phyloP scores from a whole-genome alignment of 257 asterid genomes.

The Primulina huaijiensis region DNA sequence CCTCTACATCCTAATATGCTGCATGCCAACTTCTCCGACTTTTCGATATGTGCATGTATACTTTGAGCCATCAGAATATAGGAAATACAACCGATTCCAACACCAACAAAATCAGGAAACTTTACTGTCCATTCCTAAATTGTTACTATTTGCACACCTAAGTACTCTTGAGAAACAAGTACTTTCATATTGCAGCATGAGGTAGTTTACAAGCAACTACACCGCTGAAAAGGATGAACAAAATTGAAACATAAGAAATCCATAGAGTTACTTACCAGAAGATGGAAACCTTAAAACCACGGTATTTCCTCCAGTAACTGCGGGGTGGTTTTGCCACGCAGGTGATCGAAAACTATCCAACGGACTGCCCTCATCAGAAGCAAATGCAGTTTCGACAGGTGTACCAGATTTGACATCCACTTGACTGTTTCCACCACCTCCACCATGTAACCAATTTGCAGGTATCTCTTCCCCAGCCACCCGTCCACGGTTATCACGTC shows the following conservation, averaged over 20 bases:
- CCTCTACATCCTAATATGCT: background rate
- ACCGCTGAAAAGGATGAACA: background rate
- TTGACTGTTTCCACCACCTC: conserved; percentile 40
- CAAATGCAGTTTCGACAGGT: conserved; percentile 53
- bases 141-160: background rate
- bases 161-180: too few relatives aligned
- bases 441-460: conserved; percentile 54
- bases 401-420: conserved; percentile 61
- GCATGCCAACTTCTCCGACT: background rate
- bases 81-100: background rate
- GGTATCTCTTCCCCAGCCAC: conserved; percentile 91
- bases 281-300: background rate
- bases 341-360: conserved; percentile 67
- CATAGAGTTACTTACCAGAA: conserved; percentile 46
- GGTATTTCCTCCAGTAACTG: conserved; percentile 59
- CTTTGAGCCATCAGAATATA: background rate
- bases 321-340: conserved; percentile 75
- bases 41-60: background rate
- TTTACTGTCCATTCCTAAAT: background rate
- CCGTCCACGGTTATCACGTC: conserved; percentile 92
- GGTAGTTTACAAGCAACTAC: background rate
- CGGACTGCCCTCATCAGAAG: conserved; percentile 85
- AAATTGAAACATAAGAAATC: background rate
- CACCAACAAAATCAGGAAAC: background rate
- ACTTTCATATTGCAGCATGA: background rate